A percentile compares a stretch with the other conserved stretches of the same genome.
phyloP scores from a whole-genome alignment of 2,329 filamentous ascomycete genomes.

The Botrytis hyacinthi region DNA sequence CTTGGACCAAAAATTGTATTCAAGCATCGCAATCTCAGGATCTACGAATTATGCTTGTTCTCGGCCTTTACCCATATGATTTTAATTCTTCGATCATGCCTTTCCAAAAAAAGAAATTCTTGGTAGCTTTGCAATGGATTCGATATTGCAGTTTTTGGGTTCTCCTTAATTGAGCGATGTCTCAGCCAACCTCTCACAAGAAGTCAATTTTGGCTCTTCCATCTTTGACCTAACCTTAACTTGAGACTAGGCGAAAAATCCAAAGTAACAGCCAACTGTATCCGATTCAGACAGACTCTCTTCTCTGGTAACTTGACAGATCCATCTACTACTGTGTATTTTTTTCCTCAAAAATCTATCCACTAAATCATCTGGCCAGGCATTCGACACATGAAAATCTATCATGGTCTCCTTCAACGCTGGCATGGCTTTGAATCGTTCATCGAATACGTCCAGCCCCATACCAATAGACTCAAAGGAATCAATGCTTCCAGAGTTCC shows the following conservation, averaged over 20 bases:
- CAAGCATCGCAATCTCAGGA: not conserved
- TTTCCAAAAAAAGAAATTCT: not conserved
- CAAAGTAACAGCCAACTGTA: not conserved
- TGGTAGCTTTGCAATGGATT: not conserved
- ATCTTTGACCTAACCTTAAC: not conserved
- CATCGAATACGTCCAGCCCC: not conserved
- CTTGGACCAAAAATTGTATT: not conserved
- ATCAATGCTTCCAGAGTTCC: not conserved
- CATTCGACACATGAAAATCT: not conserved
- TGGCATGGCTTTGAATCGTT: not conserved
- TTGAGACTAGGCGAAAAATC: not conserved
- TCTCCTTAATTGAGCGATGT: not conserved
- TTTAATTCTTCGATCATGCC: not conserved
- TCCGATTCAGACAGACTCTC: not conserved
- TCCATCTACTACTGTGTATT: not conserved
- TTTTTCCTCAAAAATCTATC: not conserved
- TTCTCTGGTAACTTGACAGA: not conserved
- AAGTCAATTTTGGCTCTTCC: not conserved
- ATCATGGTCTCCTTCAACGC: not conserved
- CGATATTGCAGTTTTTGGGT: not conserved
- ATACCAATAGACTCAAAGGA: not conserved
- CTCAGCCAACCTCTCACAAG: not conserved
- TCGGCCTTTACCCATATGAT: not conserved
- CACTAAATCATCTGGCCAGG: not conserved
- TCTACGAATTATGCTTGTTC: not conserved